Conservation (phyloP, 2,329 filamentous ascomycete genomes). For the Arthroderma sp. region DNA sequence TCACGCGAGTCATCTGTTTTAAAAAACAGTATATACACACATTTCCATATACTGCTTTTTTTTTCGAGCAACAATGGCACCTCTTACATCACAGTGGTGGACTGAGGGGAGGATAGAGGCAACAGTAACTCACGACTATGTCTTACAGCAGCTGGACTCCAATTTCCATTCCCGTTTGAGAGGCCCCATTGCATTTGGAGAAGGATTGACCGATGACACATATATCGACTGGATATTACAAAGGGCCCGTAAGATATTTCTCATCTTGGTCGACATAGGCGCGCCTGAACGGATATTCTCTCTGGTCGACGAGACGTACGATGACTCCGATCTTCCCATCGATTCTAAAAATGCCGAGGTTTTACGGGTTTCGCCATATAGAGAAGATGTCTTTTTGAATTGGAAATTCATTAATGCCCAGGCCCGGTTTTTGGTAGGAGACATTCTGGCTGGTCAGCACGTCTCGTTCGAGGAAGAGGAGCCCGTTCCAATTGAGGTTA, state of each 20-base stretch:
- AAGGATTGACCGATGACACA: conserved; percentile 34
- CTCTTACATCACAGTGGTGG: conserved; percentile 30
- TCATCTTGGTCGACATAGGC: conserved; percentile 46
- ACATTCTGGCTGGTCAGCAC: conserved; percentile 43
- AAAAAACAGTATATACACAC: no score
- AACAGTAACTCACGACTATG: conserved; percentile 29
- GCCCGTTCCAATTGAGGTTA: conserved; percentile 45
- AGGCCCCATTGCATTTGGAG: conserved; percentile 28
- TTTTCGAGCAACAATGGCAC: conserved; percentile 13
- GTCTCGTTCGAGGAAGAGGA: conserved; percentile 47
- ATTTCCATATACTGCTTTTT: no score
- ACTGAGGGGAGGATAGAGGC: conserved; percentile 33
- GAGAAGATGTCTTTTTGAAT: conserved; percentile 33
- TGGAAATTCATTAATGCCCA: conserved; percentile 47
- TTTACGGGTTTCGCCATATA: conserved; percentile 40
- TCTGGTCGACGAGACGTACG: conserved; percentile 47
- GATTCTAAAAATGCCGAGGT: conserved; percentile 41
- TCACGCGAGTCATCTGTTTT: no score
- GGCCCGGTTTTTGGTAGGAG: conserved; percentile 45
- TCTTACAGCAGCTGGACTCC: conserved; percentile 22
- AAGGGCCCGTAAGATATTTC: conserved; percentile 44
- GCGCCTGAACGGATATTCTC: conserved; percentile 52
- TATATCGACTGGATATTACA: conserved; percentile 53
- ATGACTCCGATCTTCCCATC: conserved; percentile 49
- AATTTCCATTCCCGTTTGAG: conserved; percentile 20